These are phyloP conservation scores for Leptodontidium sp. DNA, from an alignment of 2,329 filamentous ascomycete species.

Conservation along the genomic window DNA sequence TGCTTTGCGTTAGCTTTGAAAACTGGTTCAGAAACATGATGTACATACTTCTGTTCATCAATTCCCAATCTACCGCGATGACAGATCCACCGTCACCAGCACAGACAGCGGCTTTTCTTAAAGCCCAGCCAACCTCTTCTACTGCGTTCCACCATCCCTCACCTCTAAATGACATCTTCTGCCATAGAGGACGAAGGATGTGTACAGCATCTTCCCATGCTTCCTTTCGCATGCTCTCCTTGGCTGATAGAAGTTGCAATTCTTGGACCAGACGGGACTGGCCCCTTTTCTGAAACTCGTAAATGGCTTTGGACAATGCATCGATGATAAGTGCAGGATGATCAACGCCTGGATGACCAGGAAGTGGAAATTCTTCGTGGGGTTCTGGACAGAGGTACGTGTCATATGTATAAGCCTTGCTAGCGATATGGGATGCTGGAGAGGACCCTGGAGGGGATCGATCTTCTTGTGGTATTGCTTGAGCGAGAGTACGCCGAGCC, in stretches of 20 bases:
- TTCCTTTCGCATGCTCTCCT: slow-evolving; percentile 59
- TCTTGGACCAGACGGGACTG: slow-evolving; percentile 64
- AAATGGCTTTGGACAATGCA: slow-evolving; percentile 58
- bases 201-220: slow-evolving; percentile 63
- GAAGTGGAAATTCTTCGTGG: slow-evolving; percentile 64
- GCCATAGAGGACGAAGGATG: slow-evolving; percentile 65
- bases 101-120: slow-evolving; percentile 63
- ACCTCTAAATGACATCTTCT: slow-evolving; percentile 60
- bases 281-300: slow-evolving; percentile 61
- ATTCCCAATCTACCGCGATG: slow-evolving; percentile 70
- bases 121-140: slow-evolving; percentile 68
- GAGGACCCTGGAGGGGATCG: slow-evolving; percentile 59
- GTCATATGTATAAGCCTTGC: slow-evolving; percentile 66
- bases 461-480: slow-evolving; percentile 66
- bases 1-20: slow-evolving; percentile 45
- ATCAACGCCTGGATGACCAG: slow-evolving; percentile 57
- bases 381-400: slow-evolving; percentile 73
- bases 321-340: slow-evolving; percentile 64
- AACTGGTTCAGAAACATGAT: neutral
- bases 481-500: slow-evolving; percentile 61
- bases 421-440: slow-evolving; percentile 55
- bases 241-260: slow-evolving; percentile 62
- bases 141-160: slow-evolving; percentile 68
- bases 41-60: slow-evolving; percentile 64
- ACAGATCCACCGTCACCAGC: slow-evolving; percentile 63